Conservation (phyloP, 2,329 filamentous ascomycete genomes). For the Phialophora tarda region DNA sequence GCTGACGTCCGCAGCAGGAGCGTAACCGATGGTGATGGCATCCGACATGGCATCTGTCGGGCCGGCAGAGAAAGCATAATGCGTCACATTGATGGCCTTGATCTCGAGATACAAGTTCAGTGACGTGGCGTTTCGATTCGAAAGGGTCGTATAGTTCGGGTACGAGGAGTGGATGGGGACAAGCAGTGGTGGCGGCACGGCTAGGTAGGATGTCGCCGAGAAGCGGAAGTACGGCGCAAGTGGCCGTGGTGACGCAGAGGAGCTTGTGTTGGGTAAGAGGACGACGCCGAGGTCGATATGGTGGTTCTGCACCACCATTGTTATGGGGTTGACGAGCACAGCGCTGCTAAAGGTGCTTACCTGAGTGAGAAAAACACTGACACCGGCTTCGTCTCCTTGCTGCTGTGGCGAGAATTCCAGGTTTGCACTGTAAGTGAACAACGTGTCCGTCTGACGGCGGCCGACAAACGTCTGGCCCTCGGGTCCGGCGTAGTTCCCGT, state of each 20-base stretch:
- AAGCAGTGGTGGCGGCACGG: neutral
- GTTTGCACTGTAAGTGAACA: neutral
- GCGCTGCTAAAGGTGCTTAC: neutral
- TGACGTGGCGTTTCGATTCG: neutral
- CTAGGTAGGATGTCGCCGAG: neutral
- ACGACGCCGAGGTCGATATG: neutral
- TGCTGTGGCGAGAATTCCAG: neutral
- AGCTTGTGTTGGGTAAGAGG: neutral
- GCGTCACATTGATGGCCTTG: neutral
- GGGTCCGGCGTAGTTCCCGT: neutral
- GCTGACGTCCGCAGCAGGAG: neutral
- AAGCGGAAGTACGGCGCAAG: neutral
- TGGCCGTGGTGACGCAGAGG: neutral
- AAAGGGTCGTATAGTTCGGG: neutral
- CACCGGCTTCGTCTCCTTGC: neutral
- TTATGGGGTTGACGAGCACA: neutral
- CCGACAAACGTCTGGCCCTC: neutral
- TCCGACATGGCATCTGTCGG: neutral
- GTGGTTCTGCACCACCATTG: neutral
- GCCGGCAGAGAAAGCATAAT: neutral
- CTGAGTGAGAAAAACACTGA: neutral
- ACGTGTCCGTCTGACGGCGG: neutral
- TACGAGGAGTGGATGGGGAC: neutral
- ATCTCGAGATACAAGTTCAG: neutral
- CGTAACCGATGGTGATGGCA: neutral